Evolutionary conservation across 2,329 filamentous ascomycete species (phyloP).

Genomic region (Neonectria coccinea): DNA sequence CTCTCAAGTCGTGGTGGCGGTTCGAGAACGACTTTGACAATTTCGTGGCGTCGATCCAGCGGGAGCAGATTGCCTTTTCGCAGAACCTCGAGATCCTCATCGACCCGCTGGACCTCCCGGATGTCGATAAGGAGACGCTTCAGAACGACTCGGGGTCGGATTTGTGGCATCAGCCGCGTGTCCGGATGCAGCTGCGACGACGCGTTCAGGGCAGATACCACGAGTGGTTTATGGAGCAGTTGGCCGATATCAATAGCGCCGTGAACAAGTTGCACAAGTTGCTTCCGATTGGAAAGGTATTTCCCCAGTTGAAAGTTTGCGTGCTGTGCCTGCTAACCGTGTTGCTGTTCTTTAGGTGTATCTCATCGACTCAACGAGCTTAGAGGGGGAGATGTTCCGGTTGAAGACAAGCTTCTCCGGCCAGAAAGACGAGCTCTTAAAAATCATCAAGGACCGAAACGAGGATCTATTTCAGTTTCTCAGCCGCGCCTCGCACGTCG

Average conservation of each 20-base stretch:
- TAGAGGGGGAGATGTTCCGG: neutral
- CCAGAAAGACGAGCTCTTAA: neutral
- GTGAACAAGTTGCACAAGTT: neutral
- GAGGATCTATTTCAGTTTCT: neutral
- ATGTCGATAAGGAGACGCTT: neutral
- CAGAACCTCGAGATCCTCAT: conserved; percentile 15
- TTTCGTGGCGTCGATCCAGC: conserved; percentile 6
- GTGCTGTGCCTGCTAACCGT: neutral
- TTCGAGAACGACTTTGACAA: conserved; percentile 21
- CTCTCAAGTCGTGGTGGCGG: conserved; percentile 16
- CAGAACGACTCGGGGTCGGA: neutral
- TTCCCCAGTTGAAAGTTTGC: neutral
- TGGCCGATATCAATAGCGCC: conserved; percentile 13
- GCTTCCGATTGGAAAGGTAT: neutral
- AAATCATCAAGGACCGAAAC: neutral
- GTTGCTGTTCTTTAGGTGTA: neutral
- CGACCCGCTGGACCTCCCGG: neutral
- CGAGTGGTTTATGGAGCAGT: conserved; percentile 9
- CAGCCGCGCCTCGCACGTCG: neutral
- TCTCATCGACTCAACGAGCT: neutral
- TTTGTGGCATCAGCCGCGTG: neutral
- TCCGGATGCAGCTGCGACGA: conserved; percentile 9
- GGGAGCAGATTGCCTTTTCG: conserved; percentile 9
- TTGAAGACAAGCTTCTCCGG: neutral
- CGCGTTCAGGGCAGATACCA: conserved; percentile 11